These are phyloP conservation scores for Phyllosticta paracitricarpa DNA, from an alignment of 2,329 filamentous ascomycete genomes.

Conservation along the genomic window DNA sequence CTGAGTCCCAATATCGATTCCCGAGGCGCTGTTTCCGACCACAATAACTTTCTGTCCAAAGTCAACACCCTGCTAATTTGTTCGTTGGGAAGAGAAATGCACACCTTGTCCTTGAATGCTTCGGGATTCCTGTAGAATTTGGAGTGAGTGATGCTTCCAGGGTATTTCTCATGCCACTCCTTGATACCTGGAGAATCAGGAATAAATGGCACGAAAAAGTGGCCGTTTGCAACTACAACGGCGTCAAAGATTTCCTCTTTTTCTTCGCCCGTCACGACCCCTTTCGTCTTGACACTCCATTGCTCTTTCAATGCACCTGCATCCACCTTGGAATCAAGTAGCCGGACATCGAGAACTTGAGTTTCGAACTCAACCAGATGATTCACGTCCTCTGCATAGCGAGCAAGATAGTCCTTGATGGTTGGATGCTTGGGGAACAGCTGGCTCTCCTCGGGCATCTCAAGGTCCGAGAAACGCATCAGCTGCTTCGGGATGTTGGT, in stretches of 20 bases:
- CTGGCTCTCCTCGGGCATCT: conserved; percentile 53
- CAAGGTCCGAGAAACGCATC: conserved; percentile 68
- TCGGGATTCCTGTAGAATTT: conserved; percentile 66
- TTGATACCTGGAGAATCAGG: conserved; percentile 32
- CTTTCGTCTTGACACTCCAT: conserved; percentile 53
- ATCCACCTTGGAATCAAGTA: conserved; percentile 15
- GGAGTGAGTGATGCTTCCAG: conserved; percentile 42
- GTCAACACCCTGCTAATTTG: neutral
- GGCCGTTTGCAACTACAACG: conserved; percentile 38
- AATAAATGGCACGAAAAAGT: conserved; percentile 38
- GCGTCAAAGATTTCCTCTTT: conserved; percentile 45
- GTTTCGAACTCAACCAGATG: conserved; percentile 60
- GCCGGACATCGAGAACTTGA: conserved; percentile 53
- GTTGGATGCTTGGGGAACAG: conserved; percentile 65
- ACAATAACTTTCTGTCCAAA: conserved; percentile 59
- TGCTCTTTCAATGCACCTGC: conserved; percentile 11
- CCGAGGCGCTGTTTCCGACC: conserved; percentile 76
- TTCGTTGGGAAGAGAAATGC: neutral
- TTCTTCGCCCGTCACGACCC: conserved; percentile 36
- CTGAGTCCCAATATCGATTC: conserved; percentile 72
- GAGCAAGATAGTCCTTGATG: conserved; percentile 64
- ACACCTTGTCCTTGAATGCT: conserved; percentile 44
- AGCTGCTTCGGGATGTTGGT: conserved; percentile 76
- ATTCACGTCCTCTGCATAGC: conserved; percentile 59
- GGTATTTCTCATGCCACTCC: conserved; percentile 30